A percentile compares a stretch with the other conserved stretches of the same genome.
These are phyloP conservation scores for Rhynchospora breviuscula DNA, from an alignment of 176 grass and related monocot genomes.

Conservation along the genomic window DNA sequence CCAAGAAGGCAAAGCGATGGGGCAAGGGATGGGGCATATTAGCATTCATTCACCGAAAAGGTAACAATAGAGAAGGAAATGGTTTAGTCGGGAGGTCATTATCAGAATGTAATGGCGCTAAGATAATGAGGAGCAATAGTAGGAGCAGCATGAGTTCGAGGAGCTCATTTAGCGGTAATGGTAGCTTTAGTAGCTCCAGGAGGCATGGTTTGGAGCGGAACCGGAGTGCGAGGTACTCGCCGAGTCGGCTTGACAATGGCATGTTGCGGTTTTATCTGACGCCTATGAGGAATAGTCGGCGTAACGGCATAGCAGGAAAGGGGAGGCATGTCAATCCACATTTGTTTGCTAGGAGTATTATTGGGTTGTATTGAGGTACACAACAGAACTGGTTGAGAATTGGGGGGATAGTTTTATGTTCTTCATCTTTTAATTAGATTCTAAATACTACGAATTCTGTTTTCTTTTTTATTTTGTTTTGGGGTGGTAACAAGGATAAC, in stretches of 20 bases:
- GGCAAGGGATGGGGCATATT: conserved; percentile 84
- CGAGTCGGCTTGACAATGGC: conserved; percentile 65
- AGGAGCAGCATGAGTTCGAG: conserved; percentile 63
- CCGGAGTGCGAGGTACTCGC: conserved; percentile 75
- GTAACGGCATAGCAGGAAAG: conserved; percentile 51
- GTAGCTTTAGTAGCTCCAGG: conserved; percentile 52
- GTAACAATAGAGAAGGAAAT: conserved; percentile 37
- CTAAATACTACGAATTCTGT: background rate
- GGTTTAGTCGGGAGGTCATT: conserved; percentile 68
- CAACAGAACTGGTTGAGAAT: background rate
- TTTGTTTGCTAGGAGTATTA: conserved; percentile 72
- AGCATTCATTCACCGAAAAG: conserved; percentile 66
- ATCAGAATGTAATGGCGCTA: conserved; percentile 57
- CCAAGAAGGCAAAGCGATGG: conserved; percentile 80
- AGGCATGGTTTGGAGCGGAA: conserved; percentile 66
- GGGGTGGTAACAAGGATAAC: conserved; percentile 8
- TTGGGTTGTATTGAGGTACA: conserved; percentile 55
- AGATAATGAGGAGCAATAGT: conserved; percentile 69
- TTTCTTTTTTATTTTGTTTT: background rate
- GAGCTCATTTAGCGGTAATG: conserved; percentile 91
- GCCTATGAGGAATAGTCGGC: conserved; percentile 68
- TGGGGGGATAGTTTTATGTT: conserved; percentile 16
- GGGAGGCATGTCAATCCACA: conserved; percentile 57
- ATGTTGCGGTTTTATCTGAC: conserved; percentile 97
- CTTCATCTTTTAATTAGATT: conserved; percentile 15